Evolutionary conservation across 1,139 yeast species (phyloP).

Genomic region (Zygosaccharomyces sapae): DNA sequence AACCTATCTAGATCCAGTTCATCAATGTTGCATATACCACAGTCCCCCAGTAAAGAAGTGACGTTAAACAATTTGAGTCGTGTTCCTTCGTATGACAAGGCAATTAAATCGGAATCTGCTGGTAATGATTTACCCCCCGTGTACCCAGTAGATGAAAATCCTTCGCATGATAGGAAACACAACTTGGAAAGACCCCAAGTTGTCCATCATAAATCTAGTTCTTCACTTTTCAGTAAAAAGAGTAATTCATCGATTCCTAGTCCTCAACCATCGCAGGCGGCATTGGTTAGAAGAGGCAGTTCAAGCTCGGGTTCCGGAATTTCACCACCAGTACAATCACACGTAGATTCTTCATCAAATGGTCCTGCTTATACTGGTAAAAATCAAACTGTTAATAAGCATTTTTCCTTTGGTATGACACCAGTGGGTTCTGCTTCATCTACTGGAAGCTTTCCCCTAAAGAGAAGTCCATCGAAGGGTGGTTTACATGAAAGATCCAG

Average conservation of each 20-base stretch:
- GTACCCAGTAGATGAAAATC: constrained; percentile 41
- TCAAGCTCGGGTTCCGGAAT: constrained; percentile 25
- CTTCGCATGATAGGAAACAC: constrained; percentile 6
- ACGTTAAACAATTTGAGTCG: constrained; percentile 49
- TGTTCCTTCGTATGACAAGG: constrained; percentile 83
- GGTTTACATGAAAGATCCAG: constrained; percentile 16
- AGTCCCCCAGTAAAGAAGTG: constrained; percentile 26
- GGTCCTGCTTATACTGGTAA: constrained; percentile 13
- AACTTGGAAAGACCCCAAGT: constrained; percentile 22
- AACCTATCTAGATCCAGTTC: constrained; percentile 7
- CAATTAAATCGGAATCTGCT: constrained; percentile 49
- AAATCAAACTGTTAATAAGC: constrained; percentile 21
- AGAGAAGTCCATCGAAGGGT: constrained; percentile 13
- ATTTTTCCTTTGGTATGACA: constrained; percentile 30
- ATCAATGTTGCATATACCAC: constrained; percentile 22
- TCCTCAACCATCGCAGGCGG: constrained; percentile 18
- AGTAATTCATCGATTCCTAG: constrained; percentile 14
- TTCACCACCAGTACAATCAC: constrained; percentile 15
- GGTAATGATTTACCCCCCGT: constrained; percentile 59
- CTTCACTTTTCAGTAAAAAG: constrained; percentile 20
- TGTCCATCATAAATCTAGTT: constrained; percentile 19
- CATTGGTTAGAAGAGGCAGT: constrained; percentile 25
- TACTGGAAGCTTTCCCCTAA: constrained; percentile 11
- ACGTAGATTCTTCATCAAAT: constrained; percentile 9
- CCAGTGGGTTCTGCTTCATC: constrained; percentile 20